Base-by-base conservation (phyloP, 345 rosid species). In the Chamaenerion angustifolium region DNA sequence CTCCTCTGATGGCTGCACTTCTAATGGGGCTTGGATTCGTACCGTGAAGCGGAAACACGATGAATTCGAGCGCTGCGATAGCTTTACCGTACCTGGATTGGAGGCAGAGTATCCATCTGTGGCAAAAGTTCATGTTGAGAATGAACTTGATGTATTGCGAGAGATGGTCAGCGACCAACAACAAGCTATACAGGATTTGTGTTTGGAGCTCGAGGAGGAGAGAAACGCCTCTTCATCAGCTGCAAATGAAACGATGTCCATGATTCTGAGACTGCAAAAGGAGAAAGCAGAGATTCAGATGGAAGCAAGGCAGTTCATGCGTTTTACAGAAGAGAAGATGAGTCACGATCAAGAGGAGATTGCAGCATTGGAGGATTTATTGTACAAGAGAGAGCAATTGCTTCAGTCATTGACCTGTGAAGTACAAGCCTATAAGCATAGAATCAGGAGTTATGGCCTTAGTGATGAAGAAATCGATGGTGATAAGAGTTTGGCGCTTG, bases 161-260 rank as follows among this genome's bases (percentile, higher is more conserved):
- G 96, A 88, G 62, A 81, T 75, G 47, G 80, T 93, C 50, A 56
- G 68, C 46, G 77, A 67, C 63, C 99, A 93, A 52, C 96, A 88
- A 62, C 64, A 73, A 45, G 51, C 85, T 3, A 76, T 93, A 61
- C 82, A 81, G 52, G 88, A 85, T 47, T 54, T 88, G 64, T 70
- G 69, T 37, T 43, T 56, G 0, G 99, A 93, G 56, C 68, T 93
- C 67, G 99, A 93, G 40, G 90, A 93, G 61, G 99, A 93, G 75
- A 74, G 95, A 49, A 93, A 84, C 66, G 96, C 99, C 49, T 75
- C 99, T 0, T 82, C 95, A 0, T 68, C 95, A 1, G 99, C 99
- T 54, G 99, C 96, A 2, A 88, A 67, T 52, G 99, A 93, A 71
- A 90, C 96, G 2, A 93, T 93, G 99, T 88, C 94, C 6, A 93